Evolutionary conservation across 202 grass and related monocot species (phyloP), one percentile per base, ranked within the genome.

Genomic region (Schoenoplectus tabernaemontani): DNA sequence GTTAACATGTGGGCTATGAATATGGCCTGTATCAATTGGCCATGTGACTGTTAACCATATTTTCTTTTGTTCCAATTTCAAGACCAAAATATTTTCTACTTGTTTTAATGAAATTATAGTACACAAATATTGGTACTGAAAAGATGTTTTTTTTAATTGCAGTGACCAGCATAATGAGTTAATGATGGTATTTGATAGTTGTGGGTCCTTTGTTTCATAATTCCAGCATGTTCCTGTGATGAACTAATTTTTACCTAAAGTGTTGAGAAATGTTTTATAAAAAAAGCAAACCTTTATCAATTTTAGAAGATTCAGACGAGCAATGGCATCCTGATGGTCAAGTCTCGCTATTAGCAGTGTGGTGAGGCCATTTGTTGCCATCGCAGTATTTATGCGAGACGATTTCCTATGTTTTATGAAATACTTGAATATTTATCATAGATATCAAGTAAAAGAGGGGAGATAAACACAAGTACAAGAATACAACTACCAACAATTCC

Each of bases 261-360:
- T 62, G 53, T 85, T 26, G 11, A 61, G 33, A 38, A 22, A 70
- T 33, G 4, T n/a, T 20, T 70, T 46, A 63, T 16, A 47, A 20
- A 53, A 61, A 61, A 22, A 33, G 13, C 85, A 70, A 86, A 95
- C 96, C 91, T 98, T 98, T 81, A 98, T 98, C 63, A 98, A 88
- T 92, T 98, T 98, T 56, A 98, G 83, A 73, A 98, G 86, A 87
- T 91, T 98, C 75, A 98, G 81, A 50, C 96, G 91, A 15, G 91
- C 96, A 86, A 98, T 98, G 78, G 96, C 96, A 69, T 98, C 91
- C 81, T 86, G 88, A 86, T 98, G 96, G 30, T 98, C 90, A 67
- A 98, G 92, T 70, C 90, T 90, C 60, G 86, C 90, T 79, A 98
- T 94, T 50, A 98, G 88, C 70, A 98, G 88, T 79, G 91, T 88